Evolutionary conservation across 768 basidiomycete species (phyloP).

Genomic region (Lactifluus hygrophoroides): DNA sequence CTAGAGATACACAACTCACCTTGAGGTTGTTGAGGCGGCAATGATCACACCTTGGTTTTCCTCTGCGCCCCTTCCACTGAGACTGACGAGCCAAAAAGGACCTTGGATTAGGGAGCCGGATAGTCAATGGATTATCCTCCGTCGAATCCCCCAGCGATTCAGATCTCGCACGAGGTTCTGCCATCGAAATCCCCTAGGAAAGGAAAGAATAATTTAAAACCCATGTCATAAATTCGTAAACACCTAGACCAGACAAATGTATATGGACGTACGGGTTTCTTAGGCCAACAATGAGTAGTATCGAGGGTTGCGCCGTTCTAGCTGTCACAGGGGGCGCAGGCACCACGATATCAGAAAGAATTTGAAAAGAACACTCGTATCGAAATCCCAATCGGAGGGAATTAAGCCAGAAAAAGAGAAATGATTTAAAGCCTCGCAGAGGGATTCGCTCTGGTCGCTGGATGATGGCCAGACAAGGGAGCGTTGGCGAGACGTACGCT

Average conservation of each 20-base stretch:
- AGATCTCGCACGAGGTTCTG: constrained; percentile 24
- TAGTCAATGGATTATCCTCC: constrained; percentile 39
- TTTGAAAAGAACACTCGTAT: background rate
- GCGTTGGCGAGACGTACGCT: constrained; percentile 18
- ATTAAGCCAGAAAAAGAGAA: background rate
- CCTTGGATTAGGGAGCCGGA: constrained; percentile 60
- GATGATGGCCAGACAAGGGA: constrained; percentile 13
- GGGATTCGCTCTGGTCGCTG: constrained; percentile 7
- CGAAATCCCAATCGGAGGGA: constrained; percentile 12
- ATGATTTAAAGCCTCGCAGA: background rate
- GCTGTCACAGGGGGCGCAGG: background rate
- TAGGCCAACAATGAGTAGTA: background rate
- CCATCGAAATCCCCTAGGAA: constrained; percentile 4
- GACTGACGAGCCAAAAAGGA: constrained; percentile 61
- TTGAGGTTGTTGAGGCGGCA: constrained; percentile 66
- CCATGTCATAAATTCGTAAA: background rate
- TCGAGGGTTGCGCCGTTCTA: constrained; percentile 3
- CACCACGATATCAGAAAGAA: constrained; percentile 6
- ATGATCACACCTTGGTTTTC: constrained; percentile 67
- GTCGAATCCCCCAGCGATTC: constrained; percentile 28
- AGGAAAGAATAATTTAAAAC: background rate
- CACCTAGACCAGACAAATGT: background rate
- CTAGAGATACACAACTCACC: constrained; percentile 32
- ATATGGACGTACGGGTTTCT: constrained; percentile 2
- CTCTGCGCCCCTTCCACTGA: constrained; percentile 66